phyloP scores from a whole-genome alignment of 1,284 basidiomycete species.

The Papiliotrema nemorosa region DNA sequence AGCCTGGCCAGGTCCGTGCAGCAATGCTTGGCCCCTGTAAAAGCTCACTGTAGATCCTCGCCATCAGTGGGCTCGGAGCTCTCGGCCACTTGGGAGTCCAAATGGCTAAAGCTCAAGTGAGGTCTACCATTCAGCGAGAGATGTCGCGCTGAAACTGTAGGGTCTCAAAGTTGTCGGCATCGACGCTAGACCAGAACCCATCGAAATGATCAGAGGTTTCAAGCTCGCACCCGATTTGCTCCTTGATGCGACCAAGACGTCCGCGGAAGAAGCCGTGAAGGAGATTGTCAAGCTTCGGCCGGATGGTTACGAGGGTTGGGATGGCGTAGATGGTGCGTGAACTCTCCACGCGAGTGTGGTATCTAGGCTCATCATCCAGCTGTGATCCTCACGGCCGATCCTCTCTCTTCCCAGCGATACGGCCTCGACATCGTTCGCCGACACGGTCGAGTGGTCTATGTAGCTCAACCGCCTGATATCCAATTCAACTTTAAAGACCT shows the following conservation, averaged over 20 bases:
- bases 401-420: conserved; percentile 5
- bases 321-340: conserved; percentile 19
- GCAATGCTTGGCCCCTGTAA: background rate
- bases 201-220: conserved; percentile 8
- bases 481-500: conserved; percentile 17
- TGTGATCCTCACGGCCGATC: conserved; percentile 16
- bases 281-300: conserved; percentile 14
- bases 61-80: conserved; percentile 28
- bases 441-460: conserved; percentile 20
- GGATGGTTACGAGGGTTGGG: conserved; percentile 19
- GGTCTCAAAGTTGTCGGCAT: conserved; percentile 22
- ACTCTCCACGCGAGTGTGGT: background rate
- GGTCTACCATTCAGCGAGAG: background rate
- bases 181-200: conserved; percentile 18
- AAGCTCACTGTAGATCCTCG: conserved; percentile 13
- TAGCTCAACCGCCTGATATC: conserved; percentile 18
- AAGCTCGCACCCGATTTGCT: conserved; percentile 15
- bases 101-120: conserved; percentile 30
- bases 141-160: background rate
- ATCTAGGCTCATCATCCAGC: conserved; percentile 1
- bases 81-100: conserved; percentile 29
- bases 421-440: conserved; percentile 11
- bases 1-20: conserved; percentile 10
- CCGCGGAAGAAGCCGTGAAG: conserved; percentile 12
- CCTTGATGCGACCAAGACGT: conserved; percentile 15